These are phyloP conservation scores for Debaryomyces robertsiae DNA, from an alignment of 1,139 yeast genomes.

Conservation along the genomic window DNA sequence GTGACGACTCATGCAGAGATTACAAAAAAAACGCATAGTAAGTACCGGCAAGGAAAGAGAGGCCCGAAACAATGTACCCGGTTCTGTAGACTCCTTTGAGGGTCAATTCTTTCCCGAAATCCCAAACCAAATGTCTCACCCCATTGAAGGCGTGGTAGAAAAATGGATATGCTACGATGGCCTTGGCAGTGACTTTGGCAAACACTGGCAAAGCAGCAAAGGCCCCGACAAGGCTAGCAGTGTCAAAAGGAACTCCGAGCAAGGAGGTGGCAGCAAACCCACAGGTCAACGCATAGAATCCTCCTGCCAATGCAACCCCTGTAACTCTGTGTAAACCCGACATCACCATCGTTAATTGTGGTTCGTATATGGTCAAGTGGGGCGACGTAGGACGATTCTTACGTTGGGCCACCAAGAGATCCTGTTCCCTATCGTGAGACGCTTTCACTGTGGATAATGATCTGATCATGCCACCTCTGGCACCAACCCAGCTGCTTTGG, in stretches of 20 bases:
- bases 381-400: conserved; percentile 89
- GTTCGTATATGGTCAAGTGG: conserved; percentile 84
- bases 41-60: conserved; percentile 67
- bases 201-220: conserved; percentile 61
- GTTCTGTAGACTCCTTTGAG: conserved; percentile 89
- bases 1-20: conserved; percentile 6
- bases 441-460: conserved; percentile 58
- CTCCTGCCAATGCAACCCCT: conserved; percentile 80
- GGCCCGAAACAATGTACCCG: conserved; percentile 80
- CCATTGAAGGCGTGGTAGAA: conserved; percentile 87
- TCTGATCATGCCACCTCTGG: conserved; percentile 25
- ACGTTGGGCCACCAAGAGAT: conserved; percentile 78
- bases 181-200: conserved; percentile 66
- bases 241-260: conserved; percentile 64
- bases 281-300: conserved; percentile 75
- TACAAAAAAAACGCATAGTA: conserved; percentile 51
- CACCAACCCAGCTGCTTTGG: conserved; percentile 10
- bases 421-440: conserved; percentile 64
- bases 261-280: conserved; percentile 73
- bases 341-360: conserved; percentile 81
- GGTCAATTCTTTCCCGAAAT: conserved; percentile 75
- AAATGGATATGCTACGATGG: conserved; percentile 76
- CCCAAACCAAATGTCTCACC: conserved; percentile 92
- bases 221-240: conserved; percentile 59
- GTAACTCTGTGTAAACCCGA: conserved; percentile 86